Base-by-base conservation (phyloP, 2,329 filamentous ascomycete species). In the Scortechinia acanthostroma region DNA sequence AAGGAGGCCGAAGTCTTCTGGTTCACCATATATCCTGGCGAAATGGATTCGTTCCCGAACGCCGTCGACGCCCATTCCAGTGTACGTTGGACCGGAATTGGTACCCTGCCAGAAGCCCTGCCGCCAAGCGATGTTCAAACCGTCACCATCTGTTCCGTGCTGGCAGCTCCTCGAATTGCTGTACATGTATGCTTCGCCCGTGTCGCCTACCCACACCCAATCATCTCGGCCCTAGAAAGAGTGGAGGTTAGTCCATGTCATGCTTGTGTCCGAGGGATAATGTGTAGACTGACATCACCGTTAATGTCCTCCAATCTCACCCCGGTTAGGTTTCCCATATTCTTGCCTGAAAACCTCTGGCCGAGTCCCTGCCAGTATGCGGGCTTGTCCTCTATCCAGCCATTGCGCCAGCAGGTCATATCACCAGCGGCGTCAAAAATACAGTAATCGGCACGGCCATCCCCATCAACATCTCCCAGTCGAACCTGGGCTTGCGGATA, bases 371-470 rank as follows among this genome's bases (percentile, higher is more conserved):
- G 59, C 60, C 62, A 68, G 48, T 57, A 63, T 1, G 48, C 48
- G 0, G 61, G 57, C 2, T 43, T 49, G 3, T 61, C 51, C 2
- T 52, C 55, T 22, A 48, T 46, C 15, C 56, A 55, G 5, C 56
- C 58, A 35, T 64, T 65, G 3, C 63, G 53, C 55, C 55, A 63
- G 48, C 56, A 63, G 2, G 49, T 42, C 3, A 59, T 48, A 20
- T 58, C 49, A 2, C 58, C 60, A 17, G 47, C 48, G 13, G 47
- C 50, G 1, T 51, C 50, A 2, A 58, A 40, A 3, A 54, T 42
- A 30, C 58, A 58, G 44, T 60, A 66, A 47, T 67, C 64, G 0
- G 54, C 42, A 0, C 62, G 53, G 1, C 63, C 62, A 44, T 68
- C 55, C 2, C 55, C 57, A 22, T 60, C 59, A 3, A 61, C 55